phyloP scores from a whole-genome alignment of 805 yeast genomes.

The Grigorovia yakushimaensis region DNA sequence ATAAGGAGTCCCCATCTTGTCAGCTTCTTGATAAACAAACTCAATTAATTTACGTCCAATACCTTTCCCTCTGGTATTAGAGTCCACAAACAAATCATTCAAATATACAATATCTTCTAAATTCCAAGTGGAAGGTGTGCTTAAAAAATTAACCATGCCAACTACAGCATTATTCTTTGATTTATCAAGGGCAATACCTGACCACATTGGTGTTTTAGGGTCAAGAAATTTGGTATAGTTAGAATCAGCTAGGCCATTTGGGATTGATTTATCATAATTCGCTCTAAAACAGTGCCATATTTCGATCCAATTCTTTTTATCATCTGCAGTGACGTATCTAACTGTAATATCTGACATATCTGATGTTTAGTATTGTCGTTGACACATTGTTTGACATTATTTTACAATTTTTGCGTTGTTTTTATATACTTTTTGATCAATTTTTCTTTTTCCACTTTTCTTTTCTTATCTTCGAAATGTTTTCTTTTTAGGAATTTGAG shows the following conservation, averaged over 20 bases:
- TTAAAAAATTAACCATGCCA: slow-evolving; percentile 42
- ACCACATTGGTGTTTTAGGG: slow-evolving; percentile 35
- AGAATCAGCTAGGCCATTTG: slow-evolving; percentile 29
- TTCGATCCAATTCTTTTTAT: slow-evolving; percentile 36
- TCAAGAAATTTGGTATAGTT: slow-evolving; percentile 41
- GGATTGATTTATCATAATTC: slow-evolving; percentile 31
- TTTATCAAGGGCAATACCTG: slow-evolving; percentile 37
- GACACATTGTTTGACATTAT: too few relatives aligned
- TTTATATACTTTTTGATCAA: too few relatives aligned
- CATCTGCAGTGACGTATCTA: slow-evolving; percentile 35
- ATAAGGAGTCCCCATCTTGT: slow-evolving; percentile 31
- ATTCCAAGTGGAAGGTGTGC: slow-evolving; percentile 44
- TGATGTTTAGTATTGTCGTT: too few relatives aligned
- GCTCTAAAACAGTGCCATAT: slow-evolving; percentile 39
- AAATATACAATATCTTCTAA: slow-evolving; percentile 37
- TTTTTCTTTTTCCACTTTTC: too few relatives aligned
- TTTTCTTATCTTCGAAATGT: too few relatives aligned
- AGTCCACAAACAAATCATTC: slow-evolving; percentile 43
- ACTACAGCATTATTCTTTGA: slow-evolving; percentile 27
- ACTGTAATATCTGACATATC: slow-evolving; percentile 2
- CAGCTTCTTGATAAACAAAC: slow-evolving; percentile 39
- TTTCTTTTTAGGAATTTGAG: too few relatives aligned
- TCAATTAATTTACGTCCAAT: slow-evolving; percentile 43
- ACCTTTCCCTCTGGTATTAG: slow-evolving; percentile 33
- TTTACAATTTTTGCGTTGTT: too few relatives aligned